phyloP scores from a whole-genome alignment of 2,329 filamentous ascomycete species.

The Paraconiothyrium sp. region DNA sequence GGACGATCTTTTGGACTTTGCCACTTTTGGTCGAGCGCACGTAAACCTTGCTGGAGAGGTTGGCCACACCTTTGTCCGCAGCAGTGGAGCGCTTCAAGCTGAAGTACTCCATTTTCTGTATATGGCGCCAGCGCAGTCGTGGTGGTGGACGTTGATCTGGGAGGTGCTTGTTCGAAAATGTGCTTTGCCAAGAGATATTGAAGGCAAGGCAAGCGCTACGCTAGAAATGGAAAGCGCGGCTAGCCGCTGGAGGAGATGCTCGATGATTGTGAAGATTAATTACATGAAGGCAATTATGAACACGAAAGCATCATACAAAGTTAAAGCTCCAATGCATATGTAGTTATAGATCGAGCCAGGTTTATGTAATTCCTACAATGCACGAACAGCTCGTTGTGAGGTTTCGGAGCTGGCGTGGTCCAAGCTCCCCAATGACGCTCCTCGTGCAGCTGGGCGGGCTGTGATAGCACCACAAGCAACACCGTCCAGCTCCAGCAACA shows the following conservation, averaged over 20 bases:
- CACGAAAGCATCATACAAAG: too few relatives aligned
- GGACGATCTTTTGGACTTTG: slow-evolving; percentile 98
- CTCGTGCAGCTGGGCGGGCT: slow-evolving; percentile 41
- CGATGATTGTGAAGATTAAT: background rate
- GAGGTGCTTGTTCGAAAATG: slow-evolving; percentile 33
- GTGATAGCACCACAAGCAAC: slow-evolving; percentile 43
- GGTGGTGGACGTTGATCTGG: slow-evolving; percentile 19
- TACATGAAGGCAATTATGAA: too few relatives aligned
- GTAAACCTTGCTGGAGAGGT: slow-evolving; percentile 94
- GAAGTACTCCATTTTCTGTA: slow-evolving; percentile 46
- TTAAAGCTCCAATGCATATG: background rate
- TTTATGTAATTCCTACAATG: background rate
- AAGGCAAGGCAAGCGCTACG: slow-evolving; percentile 20
- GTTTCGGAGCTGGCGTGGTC: slow-evolving; percentile 20
- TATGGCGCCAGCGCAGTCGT: slow-evolving; percentile 1
- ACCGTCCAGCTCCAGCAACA: slow-evolving; percentile 11
- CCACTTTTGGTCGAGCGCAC: slow-evolving; percentile 93
- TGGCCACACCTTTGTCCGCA: slow-evolving; percentile 68
- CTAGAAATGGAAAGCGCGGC: slow-evolving; percentile 15
- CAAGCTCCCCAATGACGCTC: slow-evolving; percentile 37
- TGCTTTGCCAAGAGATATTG: slow-evolving; percentile 41
- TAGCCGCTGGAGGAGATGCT: background rate
- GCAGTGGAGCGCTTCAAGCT: slow-evolving; percentile 68
- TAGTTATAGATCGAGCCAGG: background rate
- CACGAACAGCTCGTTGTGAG: background rate